phyloP scores from a whole-genome alignment of 2,329 filamentous ascomycete species.

The Hortaea sp. region DNA sequence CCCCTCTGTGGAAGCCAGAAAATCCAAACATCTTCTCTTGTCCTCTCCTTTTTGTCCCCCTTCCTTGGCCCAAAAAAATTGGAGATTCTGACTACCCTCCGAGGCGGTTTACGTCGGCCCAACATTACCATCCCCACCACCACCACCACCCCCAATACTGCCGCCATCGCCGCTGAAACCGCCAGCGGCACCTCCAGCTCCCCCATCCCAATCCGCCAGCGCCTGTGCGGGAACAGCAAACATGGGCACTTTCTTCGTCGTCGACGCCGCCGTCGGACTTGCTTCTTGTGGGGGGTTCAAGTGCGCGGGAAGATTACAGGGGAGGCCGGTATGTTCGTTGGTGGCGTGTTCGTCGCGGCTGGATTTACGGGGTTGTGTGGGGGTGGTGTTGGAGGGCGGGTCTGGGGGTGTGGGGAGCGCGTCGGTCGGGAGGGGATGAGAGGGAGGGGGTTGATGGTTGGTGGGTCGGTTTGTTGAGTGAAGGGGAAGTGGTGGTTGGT shows the following conservation, averaged over 20 bases:
- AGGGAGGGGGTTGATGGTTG: too few relatives aligned
- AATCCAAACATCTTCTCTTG: too few relatives aligned
- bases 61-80: too few relatives aligned
- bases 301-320: conserved; percentile 17
- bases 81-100: too few relatives aligned
- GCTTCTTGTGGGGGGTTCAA: conserved; percentile 1
- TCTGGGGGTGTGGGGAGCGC: background rate
- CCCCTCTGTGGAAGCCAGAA: too few relatives aligned
- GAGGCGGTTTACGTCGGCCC: too few relatives aligned
- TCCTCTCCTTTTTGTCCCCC: too few relatives aligned
- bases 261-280: conserved; percentile 1
- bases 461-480: background rate
- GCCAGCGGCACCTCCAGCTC: too few relatives aligned
- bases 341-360: conserved; percentile 15
- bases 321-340: conserved; percentile 7
- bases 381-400: background rate
- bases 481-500: background rate
- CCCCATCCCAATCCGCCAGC: conserved; percentile 25
- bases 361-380: background rate
- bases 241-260: conserved; percentile 31
- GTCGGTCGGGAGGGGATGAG: background rate
- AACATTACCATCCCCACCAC: too few relatives aligned
- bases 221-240: conserved; percentile 33
- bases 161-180: too few relatives aligned
- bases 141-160: too few relatives aligned